Percentiles rank a stretch among this genome's conserved stretches.
Evolutionary conservation across 768 basidiomycete genomes (phyloP).

Genomic region (Nidularia sp.): DNA sequence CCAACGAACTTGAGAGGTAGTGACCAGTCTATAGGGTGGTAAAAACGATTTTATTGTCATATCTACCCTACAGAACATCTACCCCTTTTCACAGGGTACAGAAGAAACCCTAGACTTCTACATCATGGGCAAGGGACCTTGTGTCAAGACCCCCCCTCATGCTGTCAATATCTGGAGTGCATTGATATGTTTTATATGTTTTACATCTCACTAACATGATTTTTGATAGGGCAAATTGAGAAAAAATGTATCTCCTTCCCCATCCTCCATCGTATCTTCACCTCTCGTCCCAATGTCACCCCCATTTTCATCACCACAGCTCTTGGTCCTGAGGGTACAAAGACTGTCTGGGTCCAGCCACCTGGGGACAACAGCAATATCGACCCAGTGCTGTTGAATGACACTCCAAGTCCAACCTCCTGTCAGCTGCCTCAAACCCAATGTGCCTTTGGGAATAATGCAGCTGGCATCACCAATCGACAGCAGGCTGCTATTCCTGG

Average conservation of each 20-base stretch:
- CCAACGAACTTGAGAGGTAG: no score
- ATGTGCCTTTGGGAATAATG: not conserved
- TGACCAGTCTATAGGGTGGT: no score
- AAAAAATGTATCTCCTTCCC: not conserved
- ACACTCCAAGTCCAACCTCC: not conserved
- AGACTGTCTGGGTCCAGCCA: constrained; percentile 2
- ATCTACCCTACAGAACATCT: no score
- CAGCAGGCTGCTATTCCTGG: no score
- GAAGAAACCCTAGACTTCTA: constrained; percentile 1
- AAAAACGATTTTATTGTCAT: no score
- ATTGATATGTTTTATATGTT: not conserved
- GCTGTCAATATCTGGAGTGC: constrained; percentile 3
- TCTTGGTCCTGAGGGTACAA: constrained; percentile 1
- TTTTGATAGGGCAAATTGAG: not conserved
- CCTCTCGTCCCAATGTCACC: constrained; percentile 1
- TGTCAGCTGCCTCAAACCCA: not conserved
- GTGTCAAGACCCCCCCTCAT: constrained; percentile 1
- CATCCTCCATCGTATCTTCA: not conserved
- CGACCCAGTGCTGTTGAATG: not conserved
- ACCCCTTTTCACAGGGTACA: constrained; percentile 1
- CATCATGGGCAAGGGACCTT: constrained; percentile 1
- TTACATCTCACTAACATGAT: not conserved
- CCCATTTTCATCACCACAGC: constrained; percentile 1
- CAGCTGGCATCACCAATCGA: no score
- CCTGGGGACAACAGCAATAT: not conserved